phyloP scores from a whole-genome alignment of 768 basidiomycete species.

The Lentinula edodes region DNA sequence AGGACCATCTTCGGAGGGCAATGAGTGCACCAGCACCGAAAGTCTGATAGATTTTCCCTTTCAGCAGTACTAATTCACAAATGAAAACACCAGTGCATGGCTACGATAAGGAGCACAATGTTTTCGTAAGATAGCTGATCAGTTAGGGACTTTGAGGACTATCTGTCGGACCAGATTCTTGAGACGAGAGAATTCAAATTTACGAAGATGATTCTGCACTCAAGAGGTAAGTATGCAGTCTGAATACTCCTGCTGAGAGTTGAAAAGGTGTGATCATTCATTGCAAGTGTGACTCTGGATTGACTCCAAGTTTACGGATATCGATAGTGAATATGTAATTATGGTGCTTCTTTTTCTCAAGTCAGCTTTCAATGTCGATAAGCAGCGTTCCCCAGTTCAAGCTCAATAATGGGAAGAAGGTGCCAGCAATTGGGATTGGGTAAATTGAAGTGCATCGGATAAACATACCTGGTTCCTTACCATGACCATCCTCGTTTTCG shows the following conservation, averaged over 20 bases:
- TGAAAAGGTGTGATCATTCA: too few species aligned
- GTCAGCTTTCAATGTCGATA: background rate
- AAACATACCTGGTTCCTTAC: background rate
- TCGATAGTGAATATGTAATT: background rate
- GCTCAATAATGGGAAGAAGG: slow-evolving; percentile 19
- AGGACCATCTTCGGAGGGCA: too few species aligned
- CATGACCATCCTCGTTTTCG: background rate
- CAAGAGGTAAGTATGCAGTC: too few species aligned
- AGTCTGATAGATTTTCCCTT: too few species aligned
- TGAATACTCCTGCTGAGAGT: too few species aligned
- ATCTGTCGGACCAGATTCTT: slow-evolving; percentile 75
- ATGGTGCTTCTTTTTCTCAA: background rate
- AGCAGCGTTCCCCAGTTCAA: background rate
- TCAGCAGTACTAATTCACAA: too few species aligned
- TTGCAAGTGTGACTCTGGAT: too few species aligned
- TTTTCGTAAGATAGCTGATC: slow-evolving; percentile 82
- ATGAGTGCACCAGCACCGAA: too few species aligned
- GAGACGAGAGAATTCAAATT: slow-evolving; percentile 71
- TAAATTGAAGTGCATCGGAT: slow-evolving; percentile 5
- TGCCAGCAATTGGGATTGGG: slow-evolving; percentile 24
- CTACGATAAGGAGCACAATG: slow-evolving; percentile 83
- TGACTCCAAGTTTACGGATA: background rate
- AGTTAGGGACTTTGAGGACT: slow-evolving; percentile 61
- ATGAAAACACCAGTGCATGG: slow-evolving; percentile 42
- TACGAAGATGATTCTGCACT: too few species aligned